Percentiles rank a stretch among this genome's conserved stretches.
Conservation (phyloP, 495 filamentous ascomycete genomes). For the Trichoderma gamsii region DNA sequence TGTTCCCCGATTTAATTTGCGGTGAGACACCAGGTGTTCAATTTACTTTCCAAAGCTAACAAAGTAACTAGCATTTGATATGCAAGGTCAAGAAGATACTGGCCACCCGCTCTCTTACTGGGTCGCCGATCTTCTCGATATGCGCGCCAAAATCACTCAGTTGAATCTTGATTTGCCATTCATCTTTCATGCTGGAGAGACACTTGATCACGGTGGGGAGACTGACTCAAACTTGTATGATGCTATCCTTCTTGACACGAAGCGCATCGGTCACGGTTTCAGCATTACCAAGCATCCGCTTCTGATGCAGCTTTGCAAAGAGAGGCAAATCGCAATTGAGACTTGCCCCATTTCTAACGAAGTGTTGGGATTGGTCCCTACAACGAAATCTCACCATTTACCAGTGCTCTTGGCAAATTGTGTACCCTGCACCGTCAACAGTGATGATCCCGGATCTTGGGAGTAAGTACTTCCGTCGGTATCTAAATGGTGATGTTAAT, state of each 20-base stretch:
- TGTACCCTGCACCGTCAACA: constrained; percentile 39
- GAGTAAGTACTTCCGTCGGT: constrained; percentile 22
- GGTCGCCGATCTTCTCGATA: constrained; percentile 69
- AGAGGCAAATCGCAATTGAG: constrained; percentile 72
- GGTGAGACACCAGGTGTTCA: constrained; percentile 24
- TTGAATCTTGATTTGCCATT: constrained; percentile 73
- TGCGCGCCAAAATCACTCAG: constrained; percentile 60
- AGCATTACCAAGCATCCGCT: constrained; percentile 74
- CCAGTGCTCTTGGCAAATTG: constrained; percentile 35
- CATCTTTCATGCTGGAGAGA: constrained; percentile 83
- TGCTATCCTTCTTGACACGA: constrained; percentile 66
- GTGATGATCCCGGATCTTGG: constrained; percentile 40
- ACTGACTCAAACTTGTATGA: constrained; percentile 78
- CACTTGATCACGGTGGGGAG: constrained; percentile 45
- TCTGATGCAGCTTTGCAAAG: constrained; percentile 67
- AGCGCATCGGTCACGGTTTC: constrained; percentile 81
- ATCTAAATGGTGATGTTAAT: constrained; percentile 14
- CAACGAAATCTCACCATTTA: constrained; percentile 34
- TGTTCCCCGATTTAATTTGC: constrained; percentile 60
- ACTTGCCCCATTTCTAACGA: constrained; percentile 79
- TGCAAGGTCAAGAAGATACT: constrained; percentile 71
- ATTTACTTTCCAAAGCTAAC: neutral
- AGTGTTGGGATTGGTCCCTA: constrained; percentile 39
- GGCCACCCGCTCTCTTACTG: constrained; percentile 62
- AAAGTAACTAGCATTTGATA: constrained; percentile 47